A percentile compares a stretch with the other conserved stretches of the same genome.
These are phyloP conservation scores for Fomitopsis serialis DNA, from an alignment of 768 basidiomycete genomes.

Conservation along the genomic window DNA sequence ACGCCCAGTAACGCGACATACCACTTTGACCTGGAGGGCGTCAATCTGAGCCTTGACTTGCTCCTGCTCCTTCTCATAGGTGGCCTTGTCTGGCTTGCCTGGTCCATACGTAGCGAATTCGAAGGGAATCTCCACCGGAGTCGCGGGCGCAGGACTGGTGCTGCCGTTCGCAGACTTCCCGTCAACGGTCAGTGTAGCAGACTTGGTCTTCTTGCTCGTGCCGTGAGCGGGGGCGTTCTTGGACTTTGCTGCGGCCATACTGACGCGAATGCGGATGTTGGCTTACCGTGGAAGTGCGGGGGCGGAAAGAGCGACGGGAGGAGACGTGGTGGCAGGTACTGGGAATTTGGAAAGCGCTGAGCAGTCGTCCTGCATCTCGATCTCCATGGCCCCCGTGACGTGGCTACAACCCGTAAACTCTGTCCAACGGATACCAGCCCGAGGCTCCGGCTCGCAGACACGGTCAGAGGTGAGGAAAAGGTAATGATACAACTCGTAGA, in stretches of 20 bases:
- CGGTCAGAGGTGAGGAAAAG: neutral
- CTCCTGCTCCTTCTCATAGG: conserved; percentile 83
- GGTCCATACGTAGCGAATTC: conserved; percentile 22
- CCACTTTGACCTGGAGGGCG: conserved; percentile 70
- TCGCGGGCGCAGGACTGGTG: conserved; percentile 28
- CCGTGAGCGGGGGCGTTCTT: conserved; percentile 43
- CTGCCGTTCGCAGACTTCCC: conserved; percentile 39
- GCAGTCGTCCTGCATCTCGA: conserved; percentile 4
- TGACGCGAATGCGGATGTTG: conserved; percentile 15
- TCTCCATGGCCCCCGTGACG: conserved; percentile 18
- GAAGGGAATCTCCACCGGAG: conserved; percentile 20
- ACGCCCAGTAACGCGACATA: conserved; percentile 34
- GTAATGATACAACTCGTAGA: neutral
- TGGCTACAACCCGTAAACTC: conserved; percentile 10
- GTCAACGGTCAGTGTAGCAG: conserved; percentile 35
- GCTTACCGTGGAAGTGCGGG: conserved; percentile 25
- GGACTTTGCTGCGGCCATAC: conserved; percentile 44
- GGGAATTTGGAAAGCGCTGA: conserved; percentile 1
- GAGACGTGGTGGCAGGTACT: conserved; percentile 1
- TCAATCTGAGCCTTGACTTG: conserved; percentile 82
- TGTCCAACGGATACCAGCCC: neutral
- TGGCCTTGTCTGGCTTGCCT: conserved; percentile 79
- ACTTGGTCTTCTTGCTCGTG: conserved; percentile 30
- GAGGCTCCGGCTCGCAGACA: neutral
- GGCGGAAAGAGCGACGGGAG: conserved; percentile 11